Evolutionary conservation across 139 green algal genomes (phyloP).

Genomic region (Coccomyxa sp.): DNA sequence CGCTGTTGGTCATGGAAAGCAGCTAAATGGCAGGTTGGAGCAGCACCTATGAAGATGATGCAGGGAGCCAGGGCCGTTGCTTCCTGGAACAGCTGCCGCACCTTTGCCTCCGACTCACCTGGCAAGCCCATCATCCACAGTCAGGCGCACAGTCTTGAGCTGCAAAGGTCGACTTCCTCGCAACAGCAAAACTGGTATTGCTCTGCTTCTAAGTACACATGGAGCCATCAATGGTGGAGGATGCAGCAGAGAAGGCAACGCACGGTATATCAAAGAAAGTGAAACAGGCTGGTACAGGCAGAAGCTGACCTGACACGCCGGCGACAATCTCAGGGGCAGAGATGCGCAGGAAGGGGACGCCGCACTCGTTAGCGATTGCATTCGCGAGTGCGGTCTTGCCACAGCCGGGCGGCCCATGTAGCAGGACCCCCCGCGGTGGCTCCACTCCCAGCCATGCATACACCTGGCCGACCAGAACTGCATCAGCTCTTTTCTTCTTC

Average conservation of each 20-base stretch:
- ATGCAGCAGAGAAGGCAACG: no score
- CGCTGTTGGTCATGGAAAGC: background rate
- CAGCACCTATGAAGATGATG: slow-evolving; percentile 84
- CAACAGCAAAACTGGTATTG: no score
- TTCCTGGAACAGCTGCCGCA: slow-evolving; percentile 81
- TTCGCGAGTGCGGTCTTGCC: slow-evolving; percentile 91
- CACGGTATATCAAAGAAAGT: no score
- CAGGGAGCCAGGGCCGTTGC: slow-evolving; percentile 67
- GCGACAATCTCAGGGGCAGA: slow-evolving; percentile 76
- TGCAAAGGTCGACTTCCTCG: background rate
- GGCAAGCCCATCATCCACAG: background rate
- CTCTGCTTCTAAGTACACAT: no score
- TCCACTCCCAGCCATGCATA: slow-evolving; percentile 85
- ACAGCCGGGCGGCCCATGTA: slow-evolving; percentile 81
- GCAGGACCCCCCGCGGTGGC: slow-evolving; percentile 82
- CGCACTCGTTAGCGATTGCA: slow-evolving; percentile 85
- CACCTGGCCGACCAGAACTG: slow-evolving; percentile 40
- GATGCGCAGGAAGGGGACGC: slow-evolving; percentile 81
- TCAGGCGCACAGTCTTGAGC: background rate
- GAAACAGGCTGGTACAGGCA: background rate
- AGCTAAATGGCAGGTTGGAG: background rate
- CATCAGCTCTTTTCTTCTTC: background rate
- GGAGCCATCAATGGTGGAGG: no score
- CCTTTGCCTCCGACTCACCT: slow-evolving; percentile 76
- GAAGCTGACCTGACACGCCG: slow-evolving; percentile 58